Evolutionary conservation across 192 early-diverging fungal genomes (phyloP), one percentile per base, ranked within the genome.

Genomic region (Coemansia sp.): DNA sequence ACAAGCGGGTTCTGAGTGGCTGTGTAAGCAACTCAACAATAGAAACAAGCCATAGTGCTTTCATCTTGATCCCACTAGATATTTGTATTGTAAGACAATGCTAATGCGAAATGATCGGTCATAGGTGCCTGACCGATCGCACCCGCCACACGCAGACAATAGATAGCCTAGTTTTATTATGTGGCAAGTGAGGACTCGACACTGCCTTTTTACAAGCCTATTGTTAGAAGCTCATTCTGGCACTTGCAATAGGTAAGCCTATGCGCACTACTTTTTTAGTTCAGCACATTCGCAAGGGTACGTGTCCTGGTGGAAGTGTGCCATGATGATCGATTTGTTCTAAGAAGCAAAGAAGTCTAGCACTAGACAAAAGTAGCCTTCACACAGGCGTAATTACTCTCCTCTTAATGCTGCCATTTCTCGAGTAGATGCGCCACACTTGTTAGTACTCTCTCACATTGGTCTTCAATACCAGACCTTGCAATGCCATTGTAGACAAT

Each of bases 121-220:
- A 13, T 21, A 18, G 56, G 6, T 9, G 18, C 56, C 18, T 36
- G 34, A 58, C 31, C 6, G 56, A 58, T 37, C 34, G 34, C 56
- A 58, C 34, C n/a, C 56, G 56, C 56, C 56, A 58, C 56, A 58
- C 56, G 18, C 34, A 58, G 33, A 58, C 31, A 36, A 58, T 58
- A 55, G 7, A 37, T 31, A 11, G 10, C 56, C 10, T 12, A 20
- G 34, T 9, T 36, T 21, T 58, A 58, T 58, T 58, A 58, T 58
- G n/a, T 36, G 12, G 31, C 33, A 56, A 18, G 56, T 37, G 16
- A 11, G 33, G 4, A 31, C 33, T 55, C 31, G 28, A 55, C 16
- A 55, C 52, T 38, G 6, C 41, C 26, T 20, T 26, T 55, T 55
- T 14, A 2, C 2, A 21, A 58, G 9, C 21, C 34, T 58, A 58